A percentile compares a stretch with the other conserved stretches of the same genome.
Evolutionary conservation across 805 yeast species (phyloP).

Genomic region (Candida anglica): DNA sequence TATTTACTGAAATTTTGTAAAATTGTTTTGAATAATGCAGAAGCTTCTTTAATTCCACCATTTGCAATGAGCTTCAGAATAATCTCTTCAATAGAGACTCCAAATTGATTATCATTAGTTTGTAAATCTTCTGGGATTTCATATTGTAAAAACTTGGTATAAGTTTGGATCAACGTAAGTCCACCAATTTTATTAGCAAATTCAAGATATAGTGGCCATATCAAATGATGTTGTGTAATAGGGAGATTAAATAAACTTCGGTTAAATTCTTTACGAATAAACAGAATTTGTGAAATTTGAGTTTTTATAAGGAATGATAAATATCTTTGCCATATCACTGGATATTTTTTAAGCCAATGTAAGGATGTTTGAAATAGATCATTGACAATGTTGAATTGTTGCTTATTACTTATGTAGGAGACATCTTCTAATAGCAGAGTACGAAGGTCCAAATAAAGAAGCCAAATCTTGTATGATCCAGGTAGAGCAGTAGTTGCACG

Average conservation of each 20-base stretch:
- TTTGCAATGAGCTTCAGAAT: slow-evolving; percentile 28
- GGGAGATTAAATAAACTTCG: slow-evolving; percentile 47
- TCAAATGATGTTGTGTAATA: slow-evolving; percentile 40
- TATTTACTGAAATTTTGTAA: slow-evolving; percentile 9
- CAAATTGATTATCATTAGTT: slow-evolving; percentile 1
- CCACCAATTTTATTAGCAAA: slow-evolving; percentile 48
- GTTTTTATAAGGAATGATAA: slow-evolving; percentile 34
- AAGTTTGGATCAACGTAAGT: slow-evolving; percentile 25
- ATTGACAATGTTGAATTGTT: slow-evolving; percentile 34
- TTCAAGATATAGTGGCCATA: slow-evolving; percentile 51
- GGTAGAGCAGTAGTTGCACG: slow-evolving; percentile 46
- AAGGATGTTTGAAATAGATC: slow-evolving; percentile 46
- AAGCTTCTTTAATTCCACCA: slow-evolving; percentile 14
- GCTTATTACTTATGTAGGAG: slow-evolving; percentile 17
- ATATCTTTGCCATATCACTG: slow-evolving; percentile 51
- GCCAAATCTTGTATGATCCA: slow-evolving; percentile 55
- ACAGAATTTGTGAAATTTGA: slow-evolving; percentile 24
- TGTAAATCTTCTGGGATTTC: slow-evolving; percentile 14
- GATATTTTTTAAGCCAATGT: slow-evolving; percentile 38
- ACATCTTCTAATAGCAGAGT: slow-evolving; percentile 18
- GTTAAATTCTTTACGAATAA: slow-evolving; percentile 45
- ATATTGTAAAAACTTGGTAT: slow-evolving; percentile 26
- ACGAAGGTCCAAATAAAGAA: slow-evolving; percentile 41
- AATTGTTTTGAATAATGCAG: slow-evolving; percentile 1
- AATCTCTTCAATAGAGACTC: slow-evolving; percentile 21